These are phyloP conservation scores for Juncus inflexus DNA, from an alignment of 176 grass and related monocot genomes.

Conservation along the genomic window DNA sequence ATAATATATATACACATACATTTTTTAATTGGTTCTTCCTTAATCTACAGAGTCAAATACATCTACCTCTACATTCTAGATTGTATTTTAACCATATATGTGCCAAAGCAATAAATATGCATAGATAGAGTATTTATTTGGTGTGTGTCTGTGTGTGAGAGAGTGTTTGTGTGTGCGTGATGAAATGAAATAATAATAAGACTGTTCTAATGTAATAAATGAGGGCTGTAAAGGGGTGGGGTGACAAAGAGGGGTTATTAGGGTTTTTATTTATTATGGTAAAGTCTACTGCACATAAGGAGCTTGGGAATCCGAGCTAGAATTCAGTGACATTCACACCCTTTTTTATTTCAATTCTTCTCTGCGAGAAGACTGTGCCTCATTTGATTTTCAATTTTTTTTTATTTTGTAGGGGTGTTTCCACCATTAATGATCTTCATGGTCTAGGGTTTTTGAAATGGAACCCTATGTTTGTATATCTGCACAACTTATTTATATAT, in stretches of 20 bases:
- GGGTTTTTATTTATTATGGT: slow-evolving; percentile 27
- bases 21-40: not conserved
- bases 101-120: slow-evolving; percentile 28
- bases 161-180: slow-evolving; percentile 23
- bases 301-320: slow-evolving; percentile 34
- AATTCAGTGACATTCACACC: slow-evolving; percentile 28
- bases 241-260: slow-evolving; percentile 46
- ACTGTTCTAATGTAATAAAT: slow-evolving; percentile 56
- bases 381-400: slow-evolving; percentile 23
- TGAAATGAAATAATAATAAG: slow-evolving; percentile 29
- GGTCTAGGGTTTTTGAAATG: slow-evolving; percentile 5
- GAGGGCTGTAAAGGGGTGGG: slow-evolving; percentile 38
- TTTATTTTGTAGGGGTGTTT: slow-evolving; percentile 12
- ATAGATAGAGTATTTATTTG: slow-evolving; percentile 9
- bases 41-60: not conserved
- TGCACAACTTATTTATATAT: not conserved
- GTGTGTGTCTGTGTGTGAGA: slow-evolving; percentile 13
- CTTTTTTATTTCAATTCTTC: slow-evolving; percentile 17
- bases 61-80: not conserved
- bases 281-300: slow-evolving; percentile 18
- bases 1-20: not conserved
- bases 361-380: slow-evolving; percentile 10
- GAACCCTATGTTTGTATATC: not conserved
- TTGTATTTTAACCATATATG: slow-evolving; percentile 11
- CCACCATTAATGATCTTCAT: slow-evolving; percentile 15